These are phyloP conservation scores for Zygoascus biomembranicola DNA, from an alignment of 805 yeast genomes.

Conservation along the genomic window DNA sequence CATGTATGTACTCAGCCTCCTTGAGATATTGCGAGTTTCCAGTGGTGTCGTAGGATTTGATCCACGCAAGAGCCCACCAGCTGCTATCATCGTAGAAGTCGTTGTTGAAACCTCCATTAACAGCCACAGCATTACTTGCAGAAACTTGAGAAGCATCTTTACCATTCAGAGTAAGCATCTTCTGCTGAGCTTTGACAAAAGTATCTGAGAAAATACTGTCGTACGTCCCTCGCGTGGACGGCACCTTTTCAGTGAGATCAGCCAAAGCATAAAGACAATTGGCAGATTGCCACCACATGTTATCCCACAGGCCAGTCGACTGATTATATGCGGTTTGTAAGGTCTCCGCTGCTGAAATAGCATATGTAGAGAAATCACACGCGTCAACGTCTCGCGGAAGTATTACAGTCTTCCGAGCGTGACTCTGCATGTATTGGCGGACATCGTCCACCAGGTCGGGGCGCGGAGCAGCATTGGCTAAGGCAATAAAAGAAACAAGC, in stretches of 20 bases:
- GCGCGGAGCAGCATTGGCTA: not conserved
- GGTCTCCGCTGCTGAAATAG: not conserved
- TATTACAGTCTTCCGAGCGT: not conserved
- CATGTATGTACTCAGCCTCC: constrained; percentile 6
- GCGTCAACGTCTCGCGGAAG: not conserved
- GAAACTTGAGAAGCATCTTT: not conserved
- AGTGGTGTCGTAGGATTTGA: constrained; percentile 9
- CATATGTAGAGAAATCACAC: not conserved
- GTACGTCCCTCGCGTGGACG: not conserved
- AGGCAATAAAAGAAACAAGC: not conserved
- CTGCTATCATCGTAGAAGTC: constrained; percentile 13
- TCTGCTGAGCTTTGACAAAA: not conserved
- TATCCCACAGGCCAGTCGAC: not conserved
- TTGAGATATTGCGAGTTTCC: constrained; percentile 4
- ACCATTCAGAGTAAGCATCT: not conserved
- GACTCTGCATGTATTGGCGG: not conserved
- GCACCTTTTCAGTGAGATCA: not conserved
- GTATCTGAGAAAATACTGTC: not conserved
- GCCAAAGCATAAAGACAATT: not conserved
- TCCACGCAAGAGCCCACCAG: constrained; percentile 17
- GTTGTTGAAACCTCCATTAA: constrained; percentile 7
- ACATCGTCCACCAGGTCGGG: not conserved
- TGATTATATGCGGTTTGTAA: not conserved
- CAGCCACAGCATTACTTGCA: not conserved
- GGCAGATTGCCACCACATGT: constrained; percentile 1